These are phyloP conservation scores for Phytophthora colocasiae DNA, from an alignment of 352 stramenopile species.

Conservation along the genomic window DNA sequence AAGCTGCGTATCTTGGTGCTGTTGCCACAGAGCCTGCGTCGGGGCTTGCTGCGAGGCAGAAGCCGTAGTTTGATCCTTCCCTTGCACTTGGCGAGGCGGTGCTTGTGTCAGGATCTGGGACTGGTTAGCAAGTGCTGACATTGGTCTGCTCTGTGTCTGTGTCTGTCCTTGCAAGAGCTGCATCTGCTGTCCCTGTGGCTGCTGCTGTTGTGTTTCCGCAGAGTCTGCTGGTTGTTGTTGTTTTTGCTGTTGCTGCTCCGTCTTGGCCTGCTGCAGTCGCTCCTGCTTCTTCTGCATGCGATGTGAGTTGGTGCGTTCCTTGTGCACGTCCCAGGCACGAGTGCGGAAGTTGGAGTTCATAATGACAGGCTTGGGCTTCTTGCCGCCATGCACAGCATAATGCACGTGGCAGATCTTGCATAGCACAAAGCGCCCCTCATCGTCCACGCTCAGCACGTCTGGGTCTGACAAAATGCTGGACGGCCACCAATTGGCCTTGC, in stretches of 20 bases:
- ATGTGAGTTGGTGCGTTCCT: slow-evolving; percentile 83
- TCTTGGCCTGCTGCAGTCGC: slow-evolving; percentile 33
- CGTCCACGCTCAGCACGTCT: slow-evolving; percentile 81
- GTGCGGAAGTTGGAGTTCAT: slow-evolving; percentile 88
- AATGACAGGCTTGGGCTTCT: slow-evolving; percentile 83
- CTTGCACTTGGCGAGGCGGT: slow-evolving; percentile 14
- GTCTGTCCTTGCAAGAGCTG: not conserved
- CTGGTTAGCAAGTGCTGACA: slow-evolving; percentile 6
- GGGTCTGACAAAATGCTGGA: slow-evolving; percentile 69
- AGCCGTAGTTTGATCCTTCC: slow-evolving; percentile 6
- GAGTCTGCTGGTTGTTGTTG: not conserved
- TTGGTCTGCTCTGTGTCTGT: slow-evolving; percentile 1
- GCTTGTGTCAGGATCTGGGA: slow-evolving; percentile 12
- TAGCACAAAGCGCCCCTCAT: slow-evolving; percentile 79
- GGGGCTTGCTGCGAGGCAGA: slow-evolving; percentile 10
- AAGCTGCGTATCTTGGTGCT: slow-evolving; percentile 17
- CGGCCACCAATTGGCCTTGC: slow-evolving; percentile 81
- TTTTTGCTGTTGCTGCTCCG: slow-evolving; percentile 11
- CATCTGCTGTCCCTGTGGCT: slow-evolving; percentile 9
- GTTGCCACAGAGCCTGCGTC: slow-evolving; percentile 5
- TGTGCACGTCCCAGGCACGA: slow-evolving; percentile 83
- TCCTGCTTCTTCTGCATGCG: slow-evolving; percentile 74
- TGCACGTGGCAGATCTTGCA: slow-evolving; percentile 87
- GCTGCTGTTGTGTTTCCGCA: slow-evolving; percentile 7
- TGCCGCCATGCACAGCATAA: slow-evolving; percentile 81